Base-by-base conservation (phyloP, 1,284 basidiomycete genomes). In the Fomitopsis schrenkii region DNA sequence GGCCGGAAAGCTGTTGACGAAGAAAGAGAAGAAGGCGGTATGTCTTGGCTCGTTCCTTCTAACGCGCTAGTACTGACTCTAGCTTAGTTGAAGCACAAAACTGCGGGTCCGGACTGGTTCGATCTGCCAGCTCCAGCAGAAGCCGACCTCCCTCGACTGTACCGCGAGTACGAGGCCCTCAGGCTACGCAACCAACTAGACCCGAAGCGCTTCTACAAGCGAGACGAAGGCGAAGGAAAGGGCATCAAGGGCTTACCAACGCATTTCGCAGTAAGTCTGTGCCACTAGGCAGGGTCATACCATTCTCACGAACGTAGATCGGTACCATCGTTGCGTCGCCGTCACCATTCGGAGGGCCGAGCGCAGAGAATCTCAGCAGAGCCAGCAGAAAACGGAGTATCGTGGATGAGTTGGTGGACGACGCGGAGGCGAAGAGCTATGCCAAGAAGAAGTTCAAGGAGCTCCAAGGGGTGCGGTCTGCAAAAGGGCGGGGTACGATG, bases 381-480 rank as follows among this genome's bases (percentile, higher is more conserved):
- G 79, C 86, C 9, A 79, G 86, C 65, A 79, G 88, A 67, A 97
- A 93, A 74, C 81, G 87, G 67, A 92, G 90, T 15, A 80, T 98
- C 53, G 93, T 99, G 26, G 92, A 96, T 65, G 92, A 94, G 70
- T 79, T 98, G 19, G 86, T 98, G 55, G 88, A 90, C 65, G 95
- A 98, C 76, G 87, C 91, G 2, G 90, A 93, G 72, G 86, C 93
- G 19, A 88, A 86, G 68, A 82, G 87, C 60, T 98, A 97, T 73
- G 93, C 96, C 44, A 98, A 98, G 80, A 88, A 88, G 78, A 98
- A 98, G 79, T 98, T 95, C 75, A 85, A 84, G 63, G 94, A 97
- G 65, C 75, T 97, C 61, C 92, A 95, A 75, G 72, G 75, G 33
- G 83, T 84, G 62, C 83, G 89, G 66, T 90, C 87, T 59, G 86